Percentiles rank a stretch among this genome's conserved stretches.
These are phyloP conservation scores for Zizania palustris DNA, from an alignment of 202 grass and related monocot genomes.

Conservation along the genomic window DNA sequence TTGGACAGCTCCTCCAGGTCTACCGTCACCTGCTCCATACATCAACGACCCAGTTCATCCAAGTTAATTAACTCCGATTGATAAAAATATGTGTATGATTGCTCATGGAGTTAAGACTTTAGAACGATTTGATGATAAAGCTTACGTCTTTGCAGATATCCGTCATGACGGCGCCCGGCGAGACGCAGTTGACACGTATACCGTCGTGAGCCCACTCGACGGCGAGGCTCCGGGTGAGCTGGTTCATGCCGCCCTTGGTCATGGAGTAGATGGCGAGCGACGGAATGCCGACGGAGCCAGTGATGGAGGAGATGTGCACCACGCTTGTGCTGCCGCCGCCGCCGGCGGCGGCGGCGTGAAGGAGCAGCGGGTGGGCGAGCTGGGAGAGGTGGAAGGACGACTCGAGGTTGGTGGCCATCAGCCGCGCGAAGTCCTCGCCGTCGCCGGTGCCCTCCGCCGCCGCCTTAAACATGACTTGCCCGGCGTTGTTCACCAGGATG, in stretches of 20 bases:
- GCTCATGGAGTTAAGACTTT: background rate
- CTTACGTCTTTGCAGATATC: conserved; percentile 34
- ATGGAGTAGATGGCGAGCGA: conserved; percentile 51
- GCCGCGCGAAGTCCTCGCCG: conserved; percentile 44
- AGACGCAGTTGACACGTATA: conserved; percentile 57
- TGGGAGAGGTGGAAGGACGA: conserved; percentile 69
- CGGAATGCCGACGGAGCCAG: conserved; percentile 34
- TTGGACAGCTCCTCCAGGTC: conserved; percentile 45
- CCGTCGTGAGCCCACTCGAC: conserved; percentile 55
- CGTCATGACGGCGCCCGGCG: conserved; percentile 40
- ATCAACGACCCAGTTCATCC: background rate
- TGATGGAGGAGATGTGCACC: conserved; percentile 59
- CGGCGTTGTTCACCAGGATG: conserved; percentile 73
- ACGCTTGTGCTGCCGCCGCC: conserved; percentile 20
- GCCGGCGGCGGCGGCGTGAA: background rate
- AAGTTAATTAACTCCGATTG: background rate
- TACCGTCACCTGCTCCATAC: conserved; percentile 13
- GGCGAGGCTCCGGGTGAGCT: conserved; percentile 50
- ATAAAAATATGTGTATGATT: no score
- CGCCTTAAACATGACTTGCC: conserved; percentile 31
- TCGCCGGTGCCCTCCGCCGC: conserved; percentile 41
- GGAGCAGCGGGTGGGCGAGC: conserved; percentile 58
- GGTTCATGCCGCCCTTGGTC: conserved; percentile 63
- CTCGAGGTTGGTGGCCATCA: conserved; percentile 68
- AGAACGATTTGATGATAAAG: no score